Evolutionary conservation across 768 basidiomycete genomes (phyloP), one percentile per base, ranked within the genome.

Genomic region (Strobilomyces confusus): DNA sequence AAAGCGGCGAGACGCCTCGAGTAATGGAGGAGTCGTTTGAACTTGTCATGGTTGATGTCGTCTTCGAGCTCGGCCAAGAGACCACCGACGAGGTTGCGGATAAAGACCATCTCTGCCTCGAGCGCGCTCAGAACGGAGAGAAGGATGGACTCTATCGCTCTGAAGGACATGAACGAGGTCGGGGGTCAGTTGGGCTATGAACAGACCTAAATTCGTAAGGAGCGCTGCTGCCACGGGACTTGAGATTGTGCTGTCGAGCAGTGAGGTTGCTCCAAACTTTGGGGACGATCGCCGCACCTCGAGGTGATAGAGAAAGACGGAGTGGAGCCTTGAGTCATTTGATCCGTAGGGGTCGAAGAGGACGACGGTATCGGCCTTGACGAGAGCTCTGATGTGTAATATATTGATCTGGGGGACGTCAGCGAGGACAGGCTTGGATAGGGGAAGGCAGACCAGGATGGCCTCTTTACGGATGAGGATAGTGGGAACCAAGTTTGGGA

Each of bases 31-130:
- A 98, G 74, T 20, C 89, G 80, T 66, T 92, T 93, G 69, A 98
- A 91, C 50, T 92, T 90, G 70, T 97, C 95, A 37, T 92, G 86
- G 66, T 95, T 92, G 62, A 98, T 97, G 63, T 95, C 89, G 55
- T 93, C 92, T 65, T 98, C 95, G 47, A 98, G 80, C 69, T 95
- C 95, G 17, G 90, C 90, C 29, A 98, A 76, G 11, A 98, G 76
- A 4, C 92, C 89, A 48, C 90, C 89, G 48, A 98, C 89, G 34
- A 97, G 83, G 57, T 89, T 87, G 32, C 95, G 84, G 48, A 93
- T 91, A 65, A 95, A 95, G 14, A 87, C 87, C 89, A 98, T 89
- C 73, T 98, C 95, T 30, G 93, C 92, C 73, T 98, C 95, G 22
- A 98, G 76, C 5, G 95, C 94, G 58, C 89, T 90, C 52, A 95